These are phyloP conservation scores for Moesziomyces antarcticus DNA, from an alignment of 1,284 basidiomycete genomes.

Conservation along the genomic window DNA sequence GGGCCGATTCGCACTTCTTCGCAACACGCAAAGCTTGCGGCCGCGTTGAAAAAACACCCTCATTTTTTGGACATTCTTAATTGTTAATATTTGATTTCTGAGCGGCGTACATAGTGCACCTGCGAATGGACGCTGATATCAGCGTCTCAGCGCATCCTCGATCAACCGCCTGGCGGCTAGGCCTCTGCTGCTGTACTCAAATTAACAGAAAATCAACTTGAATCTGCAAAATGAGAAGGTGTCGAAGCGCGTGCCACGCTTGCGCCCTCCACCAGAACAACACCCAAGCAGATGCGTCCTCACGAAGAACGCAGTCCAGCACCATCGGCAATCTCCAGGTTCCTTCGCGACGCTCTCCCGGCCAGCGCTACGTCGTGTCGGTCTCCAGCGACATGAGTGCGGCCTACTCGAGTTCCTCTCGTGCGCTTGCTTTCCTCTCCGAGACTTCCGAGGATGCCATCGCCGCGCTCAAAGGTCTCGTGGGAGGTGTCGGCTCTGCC, in stretches of 20 bases:
- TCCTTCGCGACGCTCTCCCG: neutral
- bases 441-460: constrained; percentile 65
- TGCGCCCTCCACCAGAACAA: constrained; percentile 16
- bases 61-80: too few species aligned
- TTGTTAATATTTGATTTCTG: too few species aligned
- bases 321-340: neutral
- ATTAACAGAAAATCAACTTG: too few species aligned
- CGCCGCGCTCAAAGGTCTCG: constrained; percentile 57
- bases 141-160: too few species aligned
- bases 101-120: too few species aligned
- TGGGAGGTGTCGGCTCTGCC: constrained; percentile 55
- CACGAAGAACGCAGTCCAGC: neutral
- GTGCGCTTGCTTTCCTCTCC: constrained; percentile 60
- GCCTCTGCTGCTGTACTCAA: too few species aligned
- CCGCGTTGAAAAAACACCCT: too few species aligned
- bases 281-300: neutral
- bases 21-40: neutral
- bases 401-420: constrained; percentile 56
- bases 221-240: too few species aligned
- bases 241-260: neutral
- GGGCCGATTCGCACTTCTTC: constrained; percentile 1
- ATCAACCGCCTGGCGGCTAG: too few species aligned
- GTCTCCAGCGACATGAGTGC: constrained; percentile 20
- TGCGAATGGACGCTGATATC: too few species aligned
- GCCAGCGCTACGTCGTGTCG: constrained; percentile 1